These are phyloP conservation scores for Begonia peltatifolia DNA, from an alignment of 306 rosid genomes.

Conservation along the genomic window DNA sequence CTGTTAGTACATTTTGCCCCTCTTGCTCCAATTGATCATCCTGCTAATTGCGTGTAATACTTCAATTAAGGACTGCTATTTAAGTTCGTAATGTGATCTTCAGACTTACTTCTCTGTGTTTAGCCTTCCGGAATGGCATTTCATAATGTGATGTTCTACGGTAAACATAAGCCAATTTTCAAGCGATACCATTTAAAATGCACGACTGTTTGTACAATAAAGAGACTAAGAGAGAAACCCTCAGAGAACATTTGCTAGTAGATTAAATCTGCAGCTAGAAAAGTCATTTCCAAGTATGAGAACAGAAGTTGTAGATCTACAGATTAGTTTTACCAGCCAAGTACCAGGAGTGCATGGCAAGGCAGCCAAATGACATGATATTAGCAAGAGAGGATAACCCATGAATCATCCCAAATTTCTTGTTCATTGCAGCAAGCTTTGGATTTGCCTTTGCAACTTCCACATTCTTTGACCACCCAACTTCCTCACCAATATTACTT, in stretches of 20 bases:
- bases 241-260: not conserved
- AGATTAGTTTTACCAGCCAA: conserved; percentile 77
- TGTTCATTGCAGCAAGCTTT: conserved; percentile 85
- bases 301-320: conserved; percentile 21
- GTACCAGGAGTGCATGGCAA: conserved; percentile 96
- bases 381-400: conserved; percentile 94
- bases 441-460: conserved; percentile 83
- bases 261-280: not conserved
- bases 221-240: not conserved
- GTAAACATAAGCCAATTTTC: no score
- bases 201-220: no score
- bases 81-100: no score
- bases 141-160: no score
- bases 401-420: conserved; percentile 98
- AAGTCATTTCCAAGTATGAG: conserved; percentile 5
- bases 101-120: no score
- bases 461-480: conserved; percentile 88
- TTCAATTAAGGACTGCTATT: no score
- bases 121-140: no score
- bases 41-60: no score
- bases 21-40: no score
- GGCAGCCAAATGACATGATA: conserved; percentile 84
- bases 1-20: no score
- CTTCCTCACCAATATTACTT: conserved; percentile 65
- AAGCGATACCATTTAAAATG: no score